Conservation (phyloP, 2,329 filamentous ascomycete genomes). For the Claviceps cyperi region DNA sequence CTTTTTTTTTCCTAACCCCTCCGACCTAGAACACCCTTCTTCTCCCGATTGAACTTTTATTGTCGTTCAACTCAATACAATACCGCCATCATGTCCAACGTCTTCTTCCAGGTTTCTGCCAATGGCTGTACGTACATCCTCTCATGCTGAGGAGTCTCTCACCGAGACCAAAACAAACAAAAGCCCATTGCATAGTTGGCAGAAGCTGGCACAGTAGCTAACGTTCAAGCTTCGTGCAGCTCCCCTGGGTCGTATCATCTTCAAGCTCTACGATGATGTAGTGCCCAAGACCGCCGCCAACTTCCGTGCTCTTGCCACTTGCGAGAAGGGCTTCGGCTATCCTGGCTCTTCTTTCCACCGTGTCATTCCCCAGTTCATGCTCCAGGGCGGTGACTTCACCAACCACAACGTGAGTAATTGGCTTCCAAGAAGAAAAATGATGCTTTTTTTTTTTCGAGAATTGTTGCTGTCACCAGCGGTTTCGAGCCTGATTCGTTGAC, state of each 20-base stretch:
- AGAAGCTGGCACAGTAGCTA: not conserved
- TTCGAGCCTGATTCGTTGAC: too few relatives aligned
- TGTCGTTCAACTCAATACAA: not conserved
- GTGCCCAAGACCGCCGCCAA: slow-evolving; percentile 81
- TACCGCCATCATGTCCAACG: slow-evolving; percentile 3
- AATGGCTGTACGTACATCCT: slow-evolving; percentile 6
- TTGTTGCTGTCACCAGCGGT: too few relatives aligned
- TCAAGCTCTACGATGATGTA: slow-evolving; percentile 71
- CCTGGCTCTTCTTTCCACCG: slow-evolving; percentile 77
- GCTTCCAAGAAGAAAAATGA: too few relatives aligned
- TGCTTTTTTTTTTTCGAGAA: too few relatives aligned
- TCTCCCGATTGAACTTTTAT: not conserved
- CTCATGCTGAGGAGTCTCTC: too few relatives aligned
- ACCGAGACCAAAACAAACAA: too few relatives aligned
- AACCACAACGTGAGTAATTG: slow-evolving; percentile 55
- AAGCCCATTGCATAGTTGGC: not conserved
- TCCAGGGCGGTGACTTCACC: slow-evolving; percentile 93
- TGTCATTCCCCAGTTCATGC: slow-evolving; percentile 87
- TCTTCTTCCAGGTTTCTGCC: slow-evolving; percentile 8
- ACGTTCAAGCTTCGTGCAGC: not conserved
- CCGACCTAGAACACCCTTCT: not conserved
- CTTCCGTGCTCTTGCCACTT: slow-evolving; percentile 74
- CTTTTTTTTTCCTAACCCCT: not conserved
- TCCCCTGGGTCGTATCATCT: slow-evolving; percentile 58
- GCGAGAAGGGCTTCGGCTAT: slow-evolving; percentile 72